Base-by-base conservation (phyloP, 164 flowering plant genomes). In the Dillenia turbinata region DNA sequence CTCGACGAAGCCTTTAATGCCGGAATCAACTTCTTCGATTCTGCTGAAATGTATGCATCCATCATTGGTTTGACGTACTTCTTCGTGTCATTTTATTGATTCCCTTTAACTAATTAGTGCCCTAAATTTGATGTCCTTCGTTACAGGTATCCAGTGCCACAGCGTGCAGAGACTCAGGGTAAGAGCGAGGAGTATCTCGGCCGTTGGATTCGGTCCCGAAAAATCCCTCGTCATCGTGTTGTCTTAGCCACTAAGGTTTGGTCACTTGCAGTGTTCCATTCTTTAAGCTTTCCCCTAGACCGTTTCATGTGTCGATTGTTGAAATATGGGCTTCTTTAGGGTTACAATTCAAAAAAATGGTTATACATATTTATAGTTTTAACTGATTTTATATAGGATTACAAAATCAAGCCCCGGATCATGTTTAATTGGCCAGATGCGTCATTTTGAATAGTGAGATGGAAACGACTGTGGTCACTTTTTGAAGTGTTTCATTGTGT, bases 131-230 rank as follows among this genome's bases (percentile, higher is more conserved):
- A n/a, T 26, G 10, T 55, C 11, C 2, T 47, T 53, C 16, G 9
- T 22, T 22, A 33, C 61, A 88, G 94, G 94, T 91, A 91, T 75
- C 97, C 96, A 13, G 93, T 91, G 71, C 95, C 93, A 57, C 97
- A 91, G 76, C 79, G 86, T 1, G 79, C 93, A 2, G 80, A 79
- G 55, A 86, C 91, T 17, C 93, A 88, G 47, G 97, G 95, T 46
- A 81, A 83, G 75, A 91, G 97, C 57, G 95, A 91, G 77, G 87
- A 83, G 73, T 84, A 75, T 61, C n/a, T 88, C 10, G 97, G 96
- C 33, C 78, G 78, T 22, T 91, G 97, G 97, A 70, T 91, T 49
- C 75, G 73, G 67, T 71, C 71, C 6, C 58, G 80, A 55, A 84
- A 76, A 12, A 79, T 88, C 33, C 66, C 91, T 33, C 81, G 91